phyloP scores from a whole-genome alignment of 768 basidiomycete species.

The Calocybe indica region DNA sequence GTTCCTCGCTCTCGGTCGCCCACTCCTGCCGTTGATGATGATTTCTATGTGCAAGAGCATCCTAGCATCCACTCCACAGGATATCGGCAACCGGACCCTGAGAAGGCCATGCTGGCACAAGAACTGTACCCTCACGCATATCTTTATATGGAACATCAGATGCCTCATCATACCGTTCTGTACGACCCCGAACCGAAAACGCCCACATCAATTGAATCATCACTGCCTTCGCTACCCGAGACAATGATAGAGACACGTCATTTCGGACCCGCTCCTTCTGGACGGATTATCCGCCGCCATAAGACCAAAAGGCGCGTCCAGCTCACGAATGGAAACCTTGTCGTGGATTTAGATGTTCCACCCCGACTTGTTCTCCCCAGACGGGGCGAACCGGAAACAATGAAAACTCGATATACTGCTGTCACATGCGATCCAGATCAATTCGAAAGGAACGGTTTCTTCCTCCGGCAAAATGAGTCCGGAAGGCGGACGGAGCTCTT shows the following conservation, averaged over 20 bases:
- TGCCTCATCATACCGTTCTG: constrained; percentile 21
- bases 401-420: constrained; percentile 74
- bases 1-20: constrained; percentile 69
- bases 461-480: constrained; percentile 75
- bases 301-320: constrained; percentile 75
- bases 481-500: constrained; percentile 84
- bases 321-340: constrained; percentile 83
- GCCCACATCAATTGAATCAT: constrained; percentile 30
- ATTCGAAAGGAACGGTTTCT: constrained; percentile 79
- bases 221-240: constrained; percentile 31
- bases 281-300: constrained; percentile 71
- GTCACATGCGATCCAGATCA: constrained; percentile 94
- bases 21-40: constrained; percentile 69
- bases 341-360: constrained; percentile 80
- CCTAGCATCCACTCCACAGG: constrained; percentile 53
- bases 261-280: constrained; percentile 83
- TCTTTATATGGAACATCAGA: constrained; percentile 13
- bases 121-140: constrained; percentile 7
- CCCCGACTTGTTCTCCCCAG: constrained; percentile 76
- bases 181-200: constrained; percentile 39
- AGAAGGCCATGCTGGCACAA: constrained; percentile 29
- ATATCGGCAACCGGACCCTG: constrained; percentile 29
- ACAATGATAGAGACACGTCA: constrained; percentile 64
- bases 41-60: constrained; percentile 59
- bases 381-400: constrained; percentile 66